Evolutionary conservation across 768 basidiomycete species (phyloP).

Genomic region (Panus rudis): DNA sequence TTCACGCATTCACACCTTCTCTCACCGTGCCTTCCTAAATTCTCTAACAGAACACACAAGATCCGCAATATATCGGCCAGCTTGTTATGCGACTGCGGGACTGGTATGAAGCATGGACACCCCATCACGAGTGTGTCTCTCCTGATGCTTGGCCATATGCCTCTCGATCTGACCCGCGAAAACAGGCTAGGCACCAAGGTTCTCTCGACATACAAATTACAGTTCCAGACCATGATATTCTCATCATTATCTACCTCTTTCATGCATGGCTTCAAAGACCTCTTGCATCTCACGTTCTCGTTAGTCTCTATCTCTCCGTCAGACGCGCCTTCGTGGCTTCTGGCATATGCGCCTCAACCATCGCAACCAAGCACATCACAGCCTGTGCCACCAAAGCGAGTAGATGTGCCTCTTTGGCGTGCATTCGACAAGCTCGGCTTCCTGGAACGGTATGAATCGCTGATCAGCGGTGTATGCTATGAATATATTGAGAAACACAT

Average conservation of each 20-base stretch:
- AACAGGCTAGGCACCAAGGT: conserved; percentile 60
- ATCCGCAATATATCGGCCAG: conserved; percentile 41
- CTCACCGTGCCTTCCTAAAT: background rate
- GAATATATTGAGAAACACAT: conserved; percentile 79
- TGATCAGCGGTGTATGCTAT: conserved; percentile 80
- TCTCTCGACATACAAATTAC: conserved; percentile 52
- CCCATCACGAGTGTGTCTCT: conserved; percentile 50
- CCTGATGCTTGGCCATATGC: conserved; percentile 1
- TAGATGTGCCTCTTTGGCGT: conserved; percentile 40
- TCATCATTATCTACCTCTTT: conserved; percentile 66
- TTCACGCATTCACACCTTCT: background rate
- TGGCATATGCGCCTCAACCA: conserved; percentile 1
- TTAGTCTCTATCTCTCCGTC: conserved; percentile 9
- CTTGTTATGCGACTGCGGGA: conserved; percentile 55
- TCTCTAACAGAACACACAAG: conserved; percentile 33
- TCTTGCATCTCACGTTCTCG: conserved; percentile 51
- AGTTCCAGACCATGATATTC: conserved; percentile 71
- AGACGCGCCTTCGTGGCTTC: too few species aligned
- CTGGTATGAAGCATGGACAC: conserved; percentile 76
- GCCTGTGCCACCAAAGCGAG: conserved; percentile 23
- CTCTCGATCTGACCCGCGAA: conserved; percentile 8
- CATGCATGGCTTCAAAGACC: conserved; percentile 56
- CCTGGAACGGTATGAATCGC: conserved; percentile 74
- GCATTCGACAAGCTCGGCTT: conserved; percentile 67
- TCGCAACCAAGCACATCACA: conserved; percentile 3